Base-by-base conservation (phyloP, 2,329 filamentous ascomycete genomes). In the Exophiala dermatitidis region DNA sequence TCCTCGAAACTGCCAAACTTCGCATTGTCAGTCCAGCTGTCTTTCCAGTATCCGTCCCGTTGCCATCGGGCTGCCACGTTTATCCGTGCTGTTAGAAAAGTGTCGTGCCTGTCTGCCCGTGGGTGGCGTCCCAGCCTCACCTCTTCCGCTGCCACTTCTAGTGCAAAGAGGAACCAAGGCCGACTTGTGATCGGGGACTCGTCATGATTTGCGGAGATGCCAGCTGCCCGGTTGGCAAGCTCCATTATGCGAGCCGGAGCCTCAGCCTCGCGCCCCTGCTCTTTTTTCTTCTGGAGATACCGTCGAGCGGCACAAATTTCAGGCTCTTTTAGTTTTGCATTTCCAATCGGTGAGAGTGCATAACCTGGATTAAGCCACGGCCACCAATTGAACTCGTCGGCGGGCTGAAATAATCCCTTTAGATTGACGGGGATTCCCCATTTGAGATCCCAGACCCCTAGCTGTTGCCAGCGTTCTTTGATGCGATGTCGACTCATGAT, bases 121-220 rank as follows among this genome's bases (percentile, higher is more conserved):
- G 43, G 42, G 12, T 52, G n/a, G 49, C 49, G 49, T 7, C 30
- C 3, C 19, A 46, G 43, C 31, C 42, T 46, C 49, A 40, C 33
- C 8, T 37, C 30, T 41, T 52, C 49, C 49, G 30, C 49, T 19
- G 43, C 19, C 46, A 47, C 49, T 43, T 52, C 49, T 43, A 52
- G 32, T 47, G 42, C 49, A 42, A 42, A 52, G 10, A 52, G 5
- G 41, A 46, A 52, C 49, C 49, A 52, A 46, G 49, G 49, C 12
- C 49, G 49, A 28, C 42, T 52, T n/a, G 41, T 52, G 29, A 52
- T 52, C 30, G 26, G 29, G 34, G 49, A 46, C 49, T 52, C 49
- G 47, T 26, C 41, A 51, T 34, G 32, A 19, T 51, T 30, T 26
- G 29, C 49, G n/a, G 32, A 8, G 30, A 38, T 8, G 3, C 30